Percentiles rank a stretch among this genome's conserved stretches.
Evolutionary conservation across 257 asterid genomes (phyloP).

Genomic region (Scutellaria barbata): DNA sequence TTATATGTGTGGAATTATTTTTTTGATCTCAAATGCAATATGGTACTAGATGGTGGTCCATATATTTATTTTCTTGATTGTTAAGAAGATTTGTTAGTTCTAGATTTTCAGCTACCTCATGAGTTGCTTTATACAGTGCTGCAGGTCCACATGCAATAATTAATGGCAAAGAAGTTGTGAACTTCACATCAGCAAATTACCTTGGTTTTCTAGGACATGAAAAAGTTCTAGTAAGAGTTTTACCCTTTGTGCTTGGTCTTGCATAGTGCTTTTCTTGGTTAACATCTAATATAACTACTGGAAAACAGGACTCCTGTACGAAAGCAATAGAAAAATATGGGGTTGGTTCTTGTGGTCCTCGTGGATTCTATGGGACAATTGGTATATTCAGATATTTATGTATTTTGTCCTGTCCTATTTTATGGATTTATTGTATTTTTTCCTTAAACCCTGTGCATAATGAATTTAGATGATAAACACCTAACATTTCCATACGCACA

Average conservation of each 20-base stretch:
- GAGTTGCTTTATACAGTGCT: slow-evolving; percentile 60
- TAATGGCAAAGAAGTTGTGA: slow-evolving; percentile 67
- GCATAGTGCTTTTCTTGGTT: slow-evolving; percentile 13
- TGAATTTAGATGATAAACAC: neutral
- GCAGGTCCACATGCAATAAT: slow-evolving; percentile 77
- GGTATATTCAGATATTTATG: slow-evolving; percentile 47
- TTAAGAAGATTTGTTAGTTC: neutral
- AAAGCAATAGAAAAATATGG: slow-evolving; percentile 88
- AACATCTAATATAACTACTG: slow-evolving; percentile 25
- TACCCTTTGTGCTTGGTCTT: slow-evolving; percentile 21
- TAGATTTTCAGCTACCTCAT: slow-evolving; percentile 7
- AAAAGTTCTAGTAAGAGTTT: slow-evolving; percentile 61
- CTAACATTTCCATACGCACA: slow-evolving; percentile 33
- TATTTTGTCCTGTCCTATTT: neutral
- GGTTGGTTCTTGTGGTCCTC: slow-evolving; percentile 95
- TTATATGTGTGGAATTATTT: neutral
- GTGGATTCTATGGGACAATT: slow-evolving; percentile 89
- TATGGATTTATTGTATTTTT: slow-evolving; percentile 1
- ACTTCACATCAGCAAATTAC: slow-evolving; percentile 83
- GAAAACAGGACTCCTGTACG: slow-evolving; percentile 74
- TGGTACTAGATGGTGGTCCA: neutral
- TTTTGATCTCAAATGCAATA: neutral
- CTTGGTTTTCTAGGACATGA: slow-evolving; percentile 78
- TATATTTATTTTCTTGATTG: neutral
- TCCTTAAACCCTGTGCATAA: neutral